Conservation (phyloP, 2,329 filamentous ascomycete species). For the Bertia moriformis region DNA sequence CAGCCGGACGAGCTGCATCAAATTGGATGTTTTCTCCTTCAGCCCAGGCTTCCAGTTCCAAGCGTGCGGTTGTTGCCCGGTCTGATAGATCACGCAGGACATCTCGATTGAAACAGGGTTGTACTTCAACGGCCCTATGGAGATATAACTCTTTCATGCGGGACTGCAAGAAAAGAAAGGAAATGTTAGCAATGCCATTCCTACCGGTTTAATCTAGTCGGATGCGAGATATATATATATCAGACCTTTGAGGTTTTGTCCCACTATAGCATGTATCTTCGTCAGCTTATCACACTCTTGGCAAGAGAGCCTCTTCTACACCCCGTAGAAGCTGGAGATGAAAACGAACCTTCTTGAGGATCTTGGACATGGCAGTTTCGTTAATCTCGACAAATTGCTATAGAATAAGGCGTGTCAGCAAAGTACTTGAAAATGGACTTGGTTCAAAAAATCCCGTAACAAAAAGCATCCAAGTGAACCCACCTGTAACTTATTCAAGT, state of each 20-base stretch:
- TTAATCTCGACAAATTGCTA: conserved; percentile 67
- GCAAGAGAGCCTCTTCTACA: too few relatives aligned
- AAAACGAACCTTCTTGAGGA: conserved; percentile 49
- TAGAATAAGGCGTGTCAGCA: background rate
- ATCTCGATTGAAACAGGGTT: conserved; percentile 64
- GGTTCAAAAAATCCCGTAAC: too few relatives aligned
- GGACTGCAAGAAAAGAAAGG: conserved; percentile 25
- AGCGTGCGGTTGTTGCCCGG: conserved; percentile 57
- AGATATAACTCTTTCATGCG: conserved; percentile 64
- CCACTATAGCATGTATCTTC: conserved; percentile 29
- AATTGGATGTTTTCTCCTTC: conserved; percentile 63
- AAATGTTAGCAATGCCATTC: background rate
- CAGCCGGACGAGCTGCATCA: conserved; percentile 15
- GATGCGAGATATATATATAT: background rate
- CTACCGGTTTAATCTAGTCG: too few relatives aligned
- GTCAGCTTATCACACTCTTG: background rate
- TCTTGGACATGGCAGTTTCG: conserved; percentile 64
- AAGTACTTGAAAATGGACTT: too few relatives aligned
- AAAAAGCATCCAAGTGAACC: background rate
- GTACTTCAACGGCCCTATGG: conserved; percentile 61
- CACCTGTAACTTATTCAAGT: conserved; percentile 51
- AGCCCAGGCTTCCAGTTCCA: conserved; percentile 64
- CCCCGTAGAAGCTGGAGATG: too few relatives aligned
- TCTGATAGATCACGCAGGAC: conserved; percentile 62
- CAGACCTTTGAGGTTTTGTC: conserved; percentile 59